phyloP scores from a whole-genome alignment of 805 yeast genomes.

The Yarrowia phangngaensis region DNA sequence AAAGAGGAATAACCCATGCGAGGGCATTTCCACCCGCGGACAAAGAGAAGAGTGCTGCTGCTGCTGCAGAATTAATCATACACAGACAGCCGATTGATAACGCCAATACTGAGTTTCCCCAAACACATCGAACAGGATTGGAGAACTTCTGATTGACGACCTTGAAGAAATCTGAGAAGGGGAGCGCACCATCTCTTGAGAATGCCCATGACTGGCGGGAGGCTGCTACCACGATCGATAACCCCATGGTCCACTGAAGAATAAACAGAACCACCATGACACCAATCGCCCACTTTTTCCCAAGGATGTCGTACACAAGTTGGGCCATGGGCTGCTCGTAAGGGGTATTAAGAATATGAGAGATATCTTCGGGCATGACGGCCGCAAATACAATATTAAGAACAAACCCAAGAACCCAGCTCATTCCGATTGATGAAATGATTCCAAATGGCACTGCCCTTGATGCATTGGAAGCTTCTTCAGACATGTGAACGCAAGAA shows the following conservation, averaged over 20 bases:
- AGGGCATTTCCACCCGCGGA: slow-evolving; percentile 59
- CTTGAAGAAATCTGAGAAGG: slow-evolving; percentile 54
- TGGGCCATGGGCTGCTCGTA: slow-evolving; percentile 67
- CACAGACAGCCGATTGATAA: slow-evolving; percentile 54
- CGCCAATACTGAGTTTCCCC: slow-evolving; percentile 49
- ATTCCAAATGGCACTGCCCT: slow-evolving; percentile 65
- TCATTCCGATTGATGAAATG: slow-evolving; percentile 51
- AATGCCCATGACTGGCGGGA: slow-evolving; percentile 70
- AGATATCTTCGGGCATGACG: slow-evolving; percentile 48
- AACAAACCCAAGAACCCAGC: slow-evolving; percentile 57
- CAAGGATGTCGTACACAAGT: slow-evolving; percentile 57
- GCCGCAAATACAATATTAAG: slow-evolving; percentile 54
- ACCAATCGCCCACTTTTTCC: slow-evolving; percentile 61
- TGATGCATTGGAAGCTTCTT: slow-evolving; percentile 52
- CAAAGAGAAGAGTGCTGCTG: slow-evolving; percentile 61
- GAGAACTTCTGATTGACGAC: slow-evolving; percentile 52
- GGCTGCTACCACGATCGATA: slow-evolving; percentile 57
- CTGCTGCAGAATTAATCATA: slow-evolving; percentile 56
- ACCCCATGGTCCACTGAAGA: slow-evolving; percentile 65
- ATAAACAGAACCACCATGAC: slow-evolving; percentile 55
- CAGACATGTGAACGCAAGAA: slow-evolving; percentile 67
- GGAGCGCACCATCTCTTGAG: slow-evolving; percentile 73
- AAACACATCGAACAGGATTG: slow-evolving; percentile 63
- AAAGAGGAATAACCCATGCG: slow-evolving; percentile 60
- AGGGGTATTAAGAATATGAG: slow-evolving; percentile 43